Base-by-base conservation (phyloP, 2,329 filamentous ascomycete species). In the Venturia carpophila region DNA sequence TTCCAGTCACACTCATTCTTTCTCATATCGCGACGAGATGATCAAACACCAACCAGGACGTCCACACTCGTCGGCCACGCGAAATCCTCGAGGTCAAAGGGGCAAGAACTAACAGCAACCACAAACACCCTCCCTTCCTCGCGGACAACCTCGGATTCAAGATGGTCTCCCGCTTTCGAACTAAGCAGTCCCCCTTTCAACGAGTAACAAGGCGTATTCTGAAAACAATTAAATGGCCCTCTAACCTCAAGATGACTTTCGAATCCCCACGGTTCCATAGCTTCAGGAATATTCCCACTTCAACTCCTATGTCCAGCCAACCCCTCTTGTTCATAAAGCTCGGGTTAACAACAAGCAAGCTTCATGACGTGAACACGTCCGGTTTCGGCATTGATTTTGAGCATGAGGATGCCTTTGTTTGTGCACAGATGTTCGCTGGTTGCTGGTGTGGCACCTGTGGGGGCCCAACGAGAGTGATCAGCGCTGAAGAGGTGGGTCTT, bases 311-410 rank as follows among this genome's bases (percentile, higher is more conserved):
- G 76, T n/a, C 69, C 70, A 17, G 69, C 62, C 19, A 73, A 61
- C 21, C 74, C 74, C 43, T 68, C 67, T 63, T 73, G 72, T 37
- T 68, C 67, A 65, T 77, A 77, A 63, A 77, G 69, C 41, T 73
- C 70, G 1, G 75, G 76, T 65, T 73, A 75, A 68, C 76, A 78
- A 13, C 73, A 73, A 74, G 77, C 77, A 71, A 74, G 75, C 1
- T 73, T 75, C 73, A 77, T 75, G 65, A 76, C 75, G 69, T 77
- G 75, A 37, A 75, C 72, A 62, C 75, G 74, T 52, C 76, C 74
- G 11, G 75, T 76, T 65, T 78, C 75, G 34, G 70, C 71, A 9
- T 71, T 70, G 41, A 77, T 67, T n/a, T 70, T 69, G 19, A 78
- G 69, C 42, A 78, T 71, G 0, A 73, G 71, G 37, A 73, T 69